phyloP scores from a whole-genome alignment of 331 rosid genomes.

The Erythrophleum ivorense region DNA sequence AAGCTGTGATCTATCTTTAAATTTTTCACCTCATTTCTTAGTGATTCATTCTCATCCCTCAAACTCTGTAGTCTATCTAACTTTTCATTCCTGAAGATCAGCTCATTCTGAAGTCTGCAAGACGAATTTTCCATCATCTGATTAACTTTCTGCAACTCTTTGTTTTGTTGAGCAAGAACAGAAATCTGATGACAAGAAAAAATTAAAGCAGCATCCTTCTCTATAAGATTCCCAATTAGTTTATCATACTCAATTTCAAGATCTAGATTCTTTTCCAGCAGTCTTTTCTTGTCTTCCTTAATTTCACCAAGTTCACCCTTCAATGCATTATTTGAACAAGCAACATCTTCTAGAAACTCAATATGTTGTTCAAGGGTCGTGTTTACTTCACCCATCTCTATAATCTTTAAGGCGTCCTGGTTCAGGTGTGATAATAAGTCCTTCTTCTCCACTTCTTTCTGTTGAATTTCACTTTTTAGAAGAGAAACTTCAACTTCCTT shows the following conservation, averaged over 20 bases:
- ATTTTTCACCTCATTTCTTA: slow-evolving; percentile 42
- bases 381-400: slow-evolving; percentile 54
- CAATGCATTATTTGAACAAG: slow-evolving; percentile 54
- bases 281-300: slow-evolving; percentile 48
- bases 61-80: slow-evolving; percentile 51
- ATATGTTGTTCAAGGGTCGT: slow-evolving; percentile 54
- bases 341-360: slow-evolving; percentile 54
- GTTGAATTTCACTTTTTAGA: slow-evolving; percentile 51
- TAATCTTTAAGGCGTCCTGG: slow-evolving; percentile 44
- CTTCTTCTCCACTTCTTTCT: slow-evolving; percentile 49
- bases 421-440: slow-evolving; percentile 51
- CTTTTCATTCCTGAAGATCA: slow-evolving; percentile 56
- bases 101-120: slow-evolving; percentile 46
- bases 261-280: slow-evolving; percentile 51
- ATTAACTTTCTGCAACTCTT: slow-evolving; percentile 46
- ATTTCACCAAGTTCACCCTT: slow-evolving; percentile 55
- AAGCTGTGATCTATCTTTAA: slow-evolving; percentile 42
- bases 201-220: slow-evolving; percentile 54
- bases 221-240: slow-evolving; percentile 46
- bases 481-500: slow-evolving; percentile 56
- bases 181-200: slow-evolving; percentile 49
- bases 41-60: slow-evolving; percentile 47
- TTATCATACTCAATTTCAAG: slow-evolving; percentile 60
- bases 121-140: slow-evolving; percentile 50
- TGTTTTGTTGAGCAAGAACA: slow-evolving; percentile 54